These are phyloP conservation scores for Auxenochlorella protothecoides DNA, from an alignment of 139 green algal species.

Conservation along the genomic window DNA sequence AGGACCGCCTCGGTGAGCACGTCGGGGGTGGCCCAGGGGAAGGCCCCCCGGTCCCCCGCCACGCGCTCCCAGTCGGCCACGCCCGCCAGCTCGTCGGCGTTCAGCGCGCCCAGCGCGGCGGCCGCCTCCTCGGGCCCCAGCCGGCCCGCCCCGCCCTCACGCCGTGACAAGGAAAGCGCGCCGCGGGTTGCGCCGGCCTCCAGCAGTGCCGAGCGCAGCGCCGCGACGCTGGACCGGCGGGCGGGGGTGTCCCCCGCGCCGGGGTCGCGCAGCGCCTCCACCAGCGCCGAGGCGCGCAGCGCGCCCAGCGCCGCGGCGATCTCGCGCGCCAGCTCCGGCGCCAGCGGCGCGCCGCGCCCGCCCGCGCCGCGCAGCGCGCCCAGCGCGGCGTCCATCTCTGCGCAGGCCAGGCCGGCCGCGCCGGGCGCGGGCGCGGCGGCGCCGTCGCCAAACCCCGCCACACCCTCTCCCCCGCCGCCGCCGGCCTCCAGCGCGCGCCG, in stretches of 20 bases:
- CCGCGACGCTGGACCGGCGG: too few relatives aligned
- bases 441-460: background rate
- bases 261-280: conserved; percentile 20
- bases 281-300: conserved; percentile 23
- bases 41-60: background rate
- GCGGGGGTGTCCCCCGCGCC: too few relatives aligned
- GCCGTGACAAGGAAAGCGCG: too few relatives aligned
- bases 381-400: conserved; percentile 44
- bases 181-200: too few relatives aligned
- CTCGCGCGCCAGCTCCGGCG: conserved; percentile 30
- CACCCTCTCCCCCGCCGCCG: background rate
- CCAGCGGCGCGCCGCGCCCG: conserved; percentile 15
- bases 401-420: conserved; percentile 14
- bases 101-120: conserved; percentile 28
- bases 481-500: conserved; percentile 12
- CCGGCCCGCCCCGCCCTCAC: too few relatives aligned
- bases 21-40: conserved; percentile 32
- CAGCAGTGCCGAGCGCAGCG: too few relatives aligned
- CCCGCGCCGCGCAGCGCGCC: conserved; percentile 18
- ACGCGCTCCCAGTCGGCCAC: conserved; percentile 45
- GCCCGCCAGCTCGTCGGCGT: conserved; percentile 29
- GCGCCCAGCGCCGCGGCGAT: conserved; percentile 34
- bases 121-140: conserved; percentile 7
- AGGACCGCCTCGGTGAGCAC: conserved; percentile 34
- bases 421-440: background rate